Percentiles rank a stretch among this genome's conserved stretches.
Conservation (phyloP, 2,329 filamentous ascomycete species). For the Calonectria hongkongensis region DNA sequence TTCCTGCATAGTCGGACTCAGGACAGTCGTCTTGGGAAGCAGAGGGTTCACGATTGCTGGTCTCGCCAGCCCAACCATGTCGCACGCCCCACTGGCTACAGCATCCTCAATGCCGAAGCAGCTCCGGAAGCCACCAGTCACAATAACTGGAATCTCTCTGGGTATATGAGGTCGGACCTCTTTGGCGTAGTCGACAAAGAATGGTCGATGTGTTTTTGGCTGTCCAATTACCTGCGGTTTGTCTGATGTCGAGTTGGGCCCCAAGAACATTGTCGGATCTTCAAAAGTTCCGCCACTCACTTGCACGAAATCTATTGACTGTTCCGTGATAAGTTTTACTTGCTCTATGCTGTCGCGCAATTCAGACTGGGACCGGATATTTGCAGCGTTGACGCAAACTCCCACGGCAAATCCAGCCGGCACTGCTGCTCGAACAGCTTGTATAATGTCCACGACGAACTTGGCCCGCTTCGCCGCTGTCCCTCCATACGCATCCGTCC, state of each 20-base stretch:
- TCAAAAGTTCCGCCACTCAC: slow-evolving; percentile 78
- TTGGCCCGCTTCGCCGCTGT: neutral
- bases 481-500: slow-evolving; percentile 4
- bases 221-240: slow-evolving; percentile 61
- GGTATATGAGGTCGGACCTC: slow-evolving; percentile 66
- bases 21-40: slow-evolving; percentile 56
- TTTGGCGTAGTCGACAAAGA: slow-evolving; percentile 79
- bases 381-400: slow-evolving; percentile 65
- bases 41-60: slow-evolving; percentile 61
- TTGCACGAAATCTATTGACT: slow-evolving; percentile 79
- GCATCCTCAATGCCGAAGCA: slow-evolving; percentile 62
- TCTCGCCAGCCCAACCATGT: slow-evolving; percentile 62
- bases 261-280: slow-evolving; percentile 64
- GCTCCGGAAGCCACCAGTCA: slow-evolving; percentile 78
- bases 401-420: neutral
- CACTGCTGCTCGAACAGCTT: neutral
- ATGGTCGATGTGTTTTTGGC: slow-evolving; percentile 72
- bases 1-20: slow-evolving; percentile 26
- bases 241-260: slow-evolving; percentile 24
- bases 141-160: slow-evolving; percentile 67
- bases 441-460: slow-evolving; percentile 17
- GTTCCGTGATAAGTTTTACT: slow-evolving; percentile 66
- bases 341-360: slow-evolving; percentile 75
- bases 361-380: slow-evolving; percentile 66
- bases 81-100: slow-evolving; percentile 59